Conservation (phyloP, 2,329 filamentous ascomycete species). For the Cephalotrichum gorgonifer region DNA sequence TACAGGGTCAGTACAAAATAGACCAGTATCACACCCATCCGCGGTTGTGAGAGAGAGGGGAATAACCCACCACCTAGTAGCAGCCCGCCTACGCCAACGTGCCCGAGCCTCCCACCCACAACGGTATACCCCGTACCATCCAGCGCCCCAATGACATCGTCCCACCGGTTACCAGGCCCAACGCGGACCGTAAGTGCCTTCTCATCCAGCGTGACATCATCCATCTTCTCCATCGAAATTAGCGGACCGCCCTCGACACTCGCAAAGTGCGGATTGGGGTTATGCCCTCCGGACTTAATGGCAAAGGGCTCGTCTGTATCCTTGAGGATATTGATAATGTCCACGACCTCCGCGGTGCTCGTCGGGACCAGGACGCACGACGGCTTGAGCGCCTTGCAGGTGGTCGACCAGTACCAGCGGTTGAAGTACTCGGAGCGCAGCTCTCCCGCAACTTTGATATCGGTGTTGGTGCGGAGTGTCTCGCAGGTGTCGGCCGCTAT, state of each 20-base stretch:
- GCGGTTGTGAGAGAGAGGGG: not conserved
- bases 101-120: conserved; percentile 33
- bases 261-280: conserved; percentile 40
- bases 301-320: conserved; percentile 39
- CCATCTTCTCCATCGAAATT: conserved; percentile 34
- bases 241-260: conserved; percentile 37
- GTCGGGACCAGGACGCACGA: conserved; percentile 36
- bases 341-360: conserved; percentile 38
- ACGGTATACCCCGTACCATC: conserved; percentile 28
- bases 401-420: conserved; percentile 31
- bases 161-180: conserved; percentile 34
- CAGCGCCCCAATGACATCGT: conserved; percentile 26
- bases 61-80: conserved; percentile 42
- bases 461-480: not conserved
- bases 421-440: no score
- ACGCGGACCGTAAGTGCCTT: conserved; percentile 27
- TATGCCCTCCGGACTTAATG: conserved; percentile 47
- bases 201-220: conserved; percentile 27
- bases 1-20: not conserved
- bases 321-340: conserved; percentile 38
- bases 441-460: not conserved
- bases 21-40: no score
- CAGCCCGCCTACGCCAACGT: conserved; percentile 35
- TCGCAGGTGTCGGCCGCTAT: not conserved
- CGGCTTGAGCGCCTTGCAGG: conserved; percentile 30